Evolutionary conservation across 2,329 filamentous ascomycete species (phyloP), one percentile per base, ranked within the genome.

Genomic region (Fusarium virguliforme): DNA sequence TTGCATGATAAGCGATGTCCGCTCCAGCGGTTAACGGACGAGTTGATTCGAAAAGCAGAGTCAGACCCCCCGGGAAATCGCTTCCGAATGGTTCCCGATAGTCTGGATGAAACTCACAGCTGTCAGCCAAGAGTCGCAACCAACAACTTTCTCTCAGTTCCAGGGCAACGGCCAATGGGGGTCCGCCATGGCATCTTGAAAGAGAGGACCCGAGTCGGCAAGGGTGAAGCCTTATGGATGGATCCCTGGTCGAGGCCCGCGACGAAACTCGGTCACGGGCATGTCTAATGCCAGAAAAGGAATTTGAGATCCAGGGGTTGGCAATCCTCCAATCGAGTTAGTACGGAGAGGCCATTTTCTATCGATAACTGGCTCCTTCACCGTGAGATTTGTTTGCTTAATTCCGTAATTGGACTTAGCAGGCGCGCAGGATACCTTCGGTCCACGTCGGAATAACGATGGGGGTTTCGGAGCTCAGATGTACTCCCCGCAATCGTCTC

Each of bases 181-280:
- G 3, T 18, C 38, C 18, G 38, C n/a, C 38, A 41, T 41, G 38
- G 9, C 38, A 41, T 41, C 38, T 41, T 22, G n/a, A 41, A 22
- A 41, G 38, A 18, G 37, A 40, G 38, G 38, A 9, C 38, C n/a
- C 37, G 9, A n/a, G 38, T 18, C 22, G 38, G 22, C 38, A 41
- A 41, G 38, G 38, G n/a, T 41, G 38, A 41, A 41, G 38, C 38
- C 38, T 41, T 41, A 41, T 9, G 38, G 38, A 22, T 41, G 38
- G 38, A 41, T 41, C 38, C 38, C 38, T 5, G 38, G 38, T 22
- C 37, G 15, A 38, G 37, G 37, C 8, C 38, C 38, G 38, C 38
- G 18, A 41, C 22, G 18, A 41, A 41, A 18, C 18, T 41, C 38
- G 38, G 38, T 41, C 38, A 41, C 18, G 37, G 37, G 37, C 15